Conservation (phyloP, 768 basidiomycete genomes). For the Cyclocybe cylindracea region DNA sequence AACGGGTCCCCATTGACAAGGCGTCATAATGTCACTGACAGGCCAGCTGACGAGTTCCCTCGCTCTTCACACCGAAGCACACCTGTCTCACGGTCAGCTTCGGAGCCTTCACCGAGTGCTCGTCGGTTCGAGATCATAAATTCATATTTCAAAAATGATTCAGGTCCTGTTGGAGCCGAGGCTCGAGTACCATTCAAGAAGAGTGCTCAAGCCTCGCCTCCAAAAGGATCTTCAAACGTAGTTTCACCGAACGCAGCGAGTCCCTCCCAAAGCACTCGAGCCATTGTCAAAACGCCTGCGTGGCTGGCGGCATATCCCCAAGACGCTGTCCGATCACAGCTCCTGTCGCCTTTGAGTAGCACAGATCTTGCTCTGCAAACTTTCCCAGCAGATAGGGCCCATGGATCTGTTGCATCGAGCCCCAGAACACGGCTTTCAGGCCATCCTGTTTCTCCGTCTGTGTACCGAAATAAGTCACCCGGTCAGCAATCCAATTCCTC, state of each 20-base stretch:
- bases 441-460: background rate
- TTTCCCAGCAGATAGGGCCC: constrained; percentile 2
- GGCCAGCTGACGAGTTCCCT: too few relatives aligned
- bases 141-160: constrained; percentile 9
- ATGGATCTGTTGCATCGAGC: background rate
- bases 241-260: background rate
- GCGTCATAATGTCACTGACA: too few relatives aligned
- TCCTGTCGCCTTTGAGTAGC: constrained; percentile 13
- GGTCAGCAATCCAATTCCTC: constrained; percentile 2
- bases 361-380: constrained; percentile 8
- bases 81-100: constrained; percentile 14
- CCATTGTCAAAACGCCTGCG: constrained; percentile 30
- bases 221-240: constrained; percentile 1
- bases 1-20: too few relatives aligned
- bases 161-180: constrained; percentile 7
- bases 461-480: background rate
- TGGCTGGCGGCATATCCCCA: constrained; percentile 28
- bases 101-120: constrained; percentile 12
- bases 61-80: background rate
- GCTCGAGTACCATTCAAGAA: constrained; percentile 14
- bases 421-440: background rate
- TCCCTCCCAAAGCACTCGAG: constrained; percentile 11
- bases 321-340: constrained; percentile 4
- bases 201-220: constrained; percentile 13
- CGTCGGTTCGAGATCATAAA: constrained; percentile 14